Percentiles rank a stretch among this genome's conserved stretches.
Conservation (phyloP, 1,139 yeast species). For the Suhomyces chickasaworum region DNA sequence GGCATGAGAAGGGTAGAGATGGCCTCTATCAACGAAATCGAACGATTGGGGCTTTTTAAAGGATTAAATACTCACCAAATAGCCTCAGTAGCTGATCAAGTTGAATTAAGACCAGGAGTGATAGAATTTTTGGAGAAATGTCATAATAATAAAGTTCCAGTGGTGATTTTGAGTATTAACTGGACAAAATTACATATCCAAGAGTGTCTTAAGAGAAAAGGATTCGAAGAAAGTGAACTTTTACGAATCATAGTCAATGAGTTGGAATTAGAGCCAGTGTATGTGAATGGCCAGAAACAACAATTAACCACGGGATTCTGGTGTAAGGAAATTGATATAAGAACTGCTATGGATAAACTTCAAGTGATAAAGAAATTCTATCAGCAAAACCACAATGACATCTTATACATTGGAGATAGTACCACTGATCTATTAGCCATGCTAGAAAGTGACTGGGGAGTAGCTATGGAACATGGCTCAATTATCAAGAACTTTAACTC, state of each 20-base stretch:
- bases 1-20: constrained; percentile 51
- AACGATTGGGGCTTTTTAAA: constrained; percentile 41
- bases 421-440: constrained; percentile 61
- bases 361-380: constrained; percentile 26
- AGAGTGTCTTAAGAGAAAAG: constrained; percentile 37
- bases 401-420: constrained; percentile 67
- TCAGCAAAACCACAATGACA: constrained; percentile 14
- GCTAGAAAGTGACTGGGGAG: constrained; percentile 50
- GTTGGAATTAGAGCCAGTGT: constrained; percentile 35
- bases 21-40: constrained; percentile 52
- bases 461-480: constrained; percentile 34
- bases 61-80: constrained; percentile 42
- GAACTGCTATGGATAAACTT: constrained; percentile 63
- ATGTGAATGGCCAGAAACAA: constrained; percentile 7
- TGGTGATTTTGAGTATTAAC: constrained; percentile 60
- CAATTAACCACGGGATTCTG: constrained; percentile 46
- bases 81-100: constrained; percentile 34
- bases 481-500: constrained; percentile 3
- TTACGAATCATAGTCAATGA: constrained; percentile 48
- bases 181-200: constrained; percentile 61
- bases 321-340: constrained; percentile 26
- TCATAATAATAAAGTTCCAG: constrained; percentile 29
- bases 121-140: constrained; percentile 35
- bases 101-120: constrained; percentile 49
- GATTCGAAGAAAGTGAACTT: constrained; percentile 27